These are phyloP conservation scores for Apium graveolens DNA, from an alignment of 129 eudicot species.

Conservation along the genomic window DNA sequence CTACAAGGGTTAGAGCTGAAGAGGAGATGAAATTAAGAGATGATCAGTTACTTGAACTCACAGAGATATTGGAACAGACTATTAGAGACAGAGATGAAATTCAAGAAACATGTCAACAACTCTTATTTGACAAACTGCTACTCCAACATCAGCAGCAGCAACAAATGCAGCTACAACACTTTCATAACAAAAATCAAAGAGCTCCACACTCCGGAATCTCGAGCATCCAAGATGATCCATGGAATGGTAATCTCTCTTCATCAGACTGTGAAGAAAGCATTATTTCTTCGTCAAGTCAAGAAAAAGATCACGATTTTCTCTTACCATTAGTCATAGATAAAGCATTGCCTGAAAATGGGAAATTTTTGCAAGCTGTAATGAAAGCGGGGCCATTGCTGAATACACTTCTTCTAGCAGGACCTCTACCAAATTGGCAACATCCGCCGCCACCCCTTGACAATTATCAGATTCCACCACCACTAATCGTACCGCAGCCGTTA, in stretches of 20 bases:
- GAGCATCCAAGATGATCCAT: conserved; percentile 60
- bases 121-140: conserved; percentile 37
- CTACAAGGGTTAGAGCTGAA: conserved; percentile 52
- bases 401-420: conserved; percentile 75
- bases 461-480: conserved; percentile 61
- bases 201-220: conserved; percentile 44
- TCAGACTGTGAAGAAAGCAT: conserved; percentile 90
- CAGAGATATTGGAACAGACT: conserved; percentile 32
- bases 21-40: conserved; percentile 60
- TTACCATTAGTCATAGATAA: conserved; percentile 18
- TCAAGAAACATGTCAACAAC: conserved; percentile 33
- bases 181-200: conserved; percentile 2
- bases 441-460: conserved; percentile 77
- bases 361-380: conserved; percentile 66
- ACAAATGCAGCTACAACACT: conserved; percentile 12
- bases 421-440: conserved; percentile 88
- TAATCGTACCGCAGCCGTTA: conserved; percentile 32
- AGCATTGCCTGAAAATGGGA: conserved; percentile 78
- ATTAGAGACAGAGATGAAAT: conserved; percentile 58
- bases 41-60: conserved; percentile 39
- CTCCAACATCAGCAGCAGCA: conserved; percentile 32
- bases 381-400: conserved; percentile 86
- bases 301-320: conserved; percentile 8
- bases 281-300: conserved; percentile 46
- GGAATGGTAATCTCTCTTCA: conserved; percentile 35